Evolutionary conservation across 257 asterid species (phyloP).

Genomic region (Solanum arcanum): DNA sequence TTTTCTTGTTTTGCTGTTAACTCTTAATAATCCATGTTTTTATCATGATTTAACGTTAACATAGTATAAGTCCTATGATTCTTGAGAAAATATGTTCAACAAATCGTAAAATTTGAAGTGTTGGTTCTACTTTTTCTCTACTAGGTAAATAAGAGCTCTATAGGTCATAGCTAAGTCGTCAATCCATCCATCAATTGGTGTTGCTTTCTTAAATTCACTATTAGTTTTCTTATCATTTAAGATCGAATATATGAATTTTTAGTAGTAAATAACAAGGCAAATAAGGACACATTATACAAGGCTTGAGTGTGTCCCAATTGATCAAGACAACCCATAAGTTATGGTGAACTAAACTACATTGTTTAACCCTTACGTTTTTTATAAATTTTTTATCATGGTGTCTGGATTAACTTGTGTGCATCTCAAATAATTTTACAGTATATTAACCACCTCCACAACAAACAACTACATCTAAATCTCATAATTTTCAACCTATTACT

Average conservation of each 20-base stretch:
- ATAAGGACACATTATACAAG: neutral
- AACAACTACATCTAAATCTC: neutral
- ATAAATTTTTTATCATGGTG: neutral
- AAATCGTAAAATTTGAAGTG: neutral
- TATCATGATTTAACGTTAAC: neutral
- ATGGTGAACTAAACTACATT: neutral
- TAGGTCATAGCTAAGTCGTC: neutral
- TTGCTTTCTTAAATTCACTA: neutral
- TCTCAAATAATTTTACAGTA: too few species aligned
- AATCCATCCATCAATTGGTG: neutral
- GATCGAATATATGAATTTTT: neutral
- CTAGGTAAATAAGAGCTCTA: neutral
- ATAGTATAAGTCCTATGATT: neutral
- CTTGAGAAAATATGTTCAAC: neutral
- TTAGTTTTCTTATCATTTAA: neutral
- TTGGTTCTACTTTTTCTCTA: neutral
- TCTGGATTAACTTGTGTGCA: neutral
- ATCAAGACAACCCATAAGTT: neutral
- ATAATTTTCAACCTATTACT: too few species aligned
- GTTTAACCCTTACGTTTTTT: fast-evolving
- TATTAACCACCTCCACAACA: too few species aligned
- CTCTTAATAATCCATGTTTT: neutral
- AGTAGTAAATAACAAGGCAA: neutral
- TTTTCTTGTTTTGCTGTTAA: neutral
- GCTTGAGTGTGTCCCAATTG: neutral